Conservation (phyloP, 2,329 filamentous ascomycete genomes). For the Colletotrichum falcatum region DNA sequence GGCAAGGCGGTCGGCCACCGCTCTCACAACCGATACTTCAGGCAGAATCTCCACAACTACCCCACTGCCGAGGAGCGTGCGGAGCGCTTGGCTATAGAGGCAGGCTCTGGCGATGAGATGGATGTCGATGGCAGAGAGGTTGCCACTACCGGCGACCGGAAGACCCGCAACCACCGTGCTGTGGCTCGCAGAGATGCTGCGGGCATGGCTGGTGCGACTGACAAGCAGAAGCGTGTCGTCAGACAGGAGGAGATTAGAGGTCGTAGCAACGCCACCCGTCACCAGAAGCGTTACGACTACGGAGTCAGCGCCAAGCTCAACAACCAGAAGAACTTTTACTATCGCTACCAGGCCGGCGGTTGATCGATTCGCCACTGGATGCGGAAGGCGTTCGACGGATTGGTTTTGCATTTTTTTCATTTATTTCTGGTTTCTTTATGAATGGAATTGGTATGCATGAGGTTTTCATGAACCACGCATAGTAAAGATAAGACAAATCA, state of each 20-base stretch:
- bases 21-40: conserved; percentile 87
- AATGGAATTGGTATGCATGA: conserved; percentile 32
- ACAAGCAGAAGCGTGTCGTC: conserved; percentile 79
- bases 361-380: conserved; percentile 45
- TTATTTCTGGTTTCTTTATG: conserved; percentile 1
- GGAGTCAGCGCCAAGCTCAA: conserved; percentile 83
- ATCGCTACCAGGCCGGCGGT: conserved; percentile 60
- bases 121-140: conserved; percentile 54
- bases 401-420: conserved; percentile 19
- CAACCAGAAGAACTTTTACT: conserved; percentile 74
- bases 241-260: conserved; percentile 76
- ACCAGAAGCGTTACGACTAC: conserved; percentile 73
- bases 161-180: conserved; percentile 59
- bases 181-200: conserved; percentile 76
- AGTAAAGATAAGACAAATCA: conserved; percentile 36
- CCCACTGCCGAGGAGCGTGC: conserved; percentile 82
- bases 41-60: conserved; percentile 90
- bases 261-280: conserved; percentile 72
- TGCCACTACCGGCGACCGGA: conserved; percentile 46
- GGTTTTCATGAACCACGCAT: conserved; percentile 27
- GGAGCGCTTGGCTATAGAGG: conserved; percentile 73
- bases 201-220: conserved; percentile 82
- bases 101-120: conserved; percentile 47
- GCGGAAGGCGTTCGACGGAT: conserved; percentile 16
- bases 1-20: conserved; percentile 92